phyloP scores from a whole-genome alignment of 2,329 filamentous ascomycete genomes.

The Aspergillus chevalieri region DNA sequence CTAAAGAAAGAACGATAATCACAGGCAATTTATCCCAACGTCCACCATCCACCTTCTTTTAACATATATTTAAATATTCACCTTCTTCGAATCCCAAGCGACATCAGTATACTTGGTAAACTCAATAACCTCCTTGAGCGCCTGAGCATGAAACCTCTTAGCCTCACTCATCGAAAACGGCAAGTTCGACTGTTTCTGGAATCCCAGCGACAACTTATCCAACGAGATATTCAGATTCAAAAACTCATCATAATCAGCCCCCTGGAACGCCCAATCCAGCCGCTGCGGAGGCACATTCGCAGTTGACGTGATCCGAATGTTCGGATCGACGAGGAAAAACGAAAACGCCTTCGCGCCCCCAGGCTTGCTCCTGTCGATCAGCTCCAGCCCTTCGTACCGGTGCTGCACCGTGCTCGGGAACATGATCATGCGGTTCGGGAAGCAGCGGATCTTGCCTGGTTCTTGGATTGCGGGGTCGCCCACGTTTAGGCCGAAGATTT shows the following conservation, averaged over 20 bases:
- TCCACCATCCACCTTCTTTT: neutral
- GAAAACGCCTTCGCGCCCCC: slow-evolving; percentile 51
- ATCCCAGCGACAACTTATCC: slow-evolving; percentile 15
- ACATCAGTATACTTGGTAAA: slow-evolving; percentile 26
- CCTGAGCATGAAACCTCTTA: slow-evolving; percentile 24
- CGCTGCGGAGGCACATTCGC: slow-evolving; percentile 50
- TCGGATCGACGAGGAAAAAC: slow-evolving; percentile 56
- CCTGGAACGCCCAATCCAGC: slow-evolving; percentile 35
- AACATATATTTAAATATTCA: slow-evolving; percentile 14
- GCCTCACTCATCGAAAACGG: slow-evolving; percentile 36
- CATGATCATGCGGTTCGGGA: slow-evolving; percentile 17
- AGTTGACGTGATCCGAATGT: slow-evolving; percentile 48
- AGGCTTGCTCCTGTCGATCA: slow-evolving; percentile 45
- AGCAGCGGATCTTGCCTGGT: slow-evolving; percentile 15
- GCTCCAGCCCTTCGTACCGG: slow-evolving; percentile 43
- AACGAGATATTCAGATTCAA: slow-evolving; percentile 8
- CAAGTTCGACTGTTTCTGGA: slow-evolving; percentile 17
- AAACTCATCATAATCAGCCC: slow-evolving; percentile 23
- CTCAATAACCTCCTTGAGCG: slow-evolving; percentile 14
- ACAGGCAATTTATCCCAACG: neutral
- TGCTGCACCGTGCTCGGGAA: slow-evolving; percentile 44
- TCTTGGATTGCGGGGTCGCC: slow-evolving; percentile 20
- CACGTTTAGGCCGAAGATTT: slow-evolving; percentile 23
- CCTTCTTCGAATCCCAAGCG: slow-evolving; percentile 22
- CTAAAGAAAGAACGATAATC: neutral